Base-by-base conservation (phyloP, 306 rosid species). In the Malus orientalis region DNA sequence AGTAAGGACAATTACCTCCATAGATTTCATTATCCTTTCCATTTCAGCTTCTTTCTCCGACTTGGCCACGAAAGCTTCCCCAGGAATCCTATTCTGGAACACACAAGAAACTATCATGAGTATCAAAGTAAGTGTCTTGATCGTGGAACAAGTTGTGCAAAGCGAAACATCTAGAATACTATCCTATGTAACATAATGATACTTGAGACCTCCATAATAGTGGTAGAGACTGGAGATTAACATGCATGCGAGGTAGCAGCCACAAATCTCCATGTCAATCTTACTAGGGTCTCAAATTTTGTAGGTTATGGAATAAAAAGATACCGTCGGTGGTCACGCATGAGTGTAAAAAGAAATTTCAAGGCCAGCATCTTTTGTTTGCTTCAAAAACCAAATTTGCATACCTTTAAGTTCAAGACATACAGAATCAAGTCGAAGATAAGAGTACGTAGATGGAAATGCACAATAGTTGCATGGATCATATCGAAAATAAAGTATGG, bases 31-130 rank as follows among this genome's bases (percentile, higher is more conserved):
- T 22, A 92, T 80, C 82, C 80, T 95, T 75, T 95, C 98, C 98
- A 95, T 92, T 84, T 95, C 98, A 60, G 97, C 96, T 78, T 95
- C 98, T 87, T 95, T 95, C 12, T 85, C 69, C 61, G 98, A 86
- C 85, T 95, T 95, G 45, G 97, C 85, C 85, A 82, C 86, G 53
- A 95, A 92, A 82, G 88, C 86, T 85, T 92, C 98, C 67, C 98
- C 98, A 11, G 92, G 93, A 77, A 83, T 81, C 89, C 98, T 87
- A 78, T 71, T 84, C 98, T 95, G 91, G 61, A 69, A 78, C 72
- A 75, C 84, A 70, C 60, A 59, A 74, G 23, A 60, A 4, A 74
- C 16, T 42, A n/a, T 27, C 42, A 54, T 71, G 45, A 44, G 77
- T 74, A 42, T 22, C 67, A 23, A 74, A 20, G 22, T 23, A 44